Evolutionary conservation across 257 asterid species (phyloP), one percentile per base, ranked within the genome.

Genomic region (Galeopsis tetrahit): DNA sequence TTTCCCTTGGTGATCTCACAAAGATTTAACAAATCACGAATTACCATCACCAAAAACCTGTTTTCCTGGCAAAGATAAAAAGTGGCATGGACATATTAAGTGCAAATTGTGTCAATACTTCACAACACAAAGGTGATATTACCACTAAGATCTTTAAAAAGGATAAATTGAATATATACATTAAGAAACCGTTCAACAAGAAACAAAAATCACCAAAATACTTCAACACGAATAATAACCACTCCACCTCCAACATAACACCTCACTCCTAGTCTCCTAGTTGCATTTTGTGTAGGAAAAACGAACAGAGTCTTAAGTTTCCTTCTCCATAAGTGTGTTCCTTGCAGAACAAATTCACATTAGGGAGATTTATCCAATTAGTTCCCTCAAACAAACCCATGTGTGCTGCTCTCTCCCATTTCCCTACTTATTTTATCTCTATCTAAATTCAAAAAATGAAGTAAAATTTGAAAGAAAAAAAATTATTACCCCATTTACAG

Each of bases 1-100:
- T 92, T 95, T 60, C 99, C 99, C 82, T 86, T 95, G 49, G 96
- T 88, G 79, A 90, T 86, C 82, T 95, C 99, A 82, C 99, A 95
- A 38, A 95, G 98, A 77, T 90, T 92, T 74, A 95, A 80, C 74
- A 95, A 83, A 84, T 95, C 99, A 49, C 98, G 96, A 68, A 95
- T 95, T 71, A 95, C 99, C 98, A 90, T 90, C 79, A 95, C 99
- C 53, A 95, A 85, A 67, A 95, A 95, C 78, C 97, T 82, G 85
- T 95, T 95, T 80, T 95, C 99, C 99, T 95, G 96, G 77, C 80
- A 56, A 79, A 60, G 33, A 51, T 49, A 36, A 67, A 62, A 73
- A 65, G 66, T 34, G 32, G 10, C 40, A 48, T 40, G 66, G 52
- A 68, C 59, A 60, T 66, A 36, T 32, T 6, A 70, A 35, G 55